Percentiles rank a stretch among this genome's conserved stretches.
Evolutionary conservation across 768 basidiomycete genomes (phyloP).

Genomic region (Lentinula guzmanii): DNA sequence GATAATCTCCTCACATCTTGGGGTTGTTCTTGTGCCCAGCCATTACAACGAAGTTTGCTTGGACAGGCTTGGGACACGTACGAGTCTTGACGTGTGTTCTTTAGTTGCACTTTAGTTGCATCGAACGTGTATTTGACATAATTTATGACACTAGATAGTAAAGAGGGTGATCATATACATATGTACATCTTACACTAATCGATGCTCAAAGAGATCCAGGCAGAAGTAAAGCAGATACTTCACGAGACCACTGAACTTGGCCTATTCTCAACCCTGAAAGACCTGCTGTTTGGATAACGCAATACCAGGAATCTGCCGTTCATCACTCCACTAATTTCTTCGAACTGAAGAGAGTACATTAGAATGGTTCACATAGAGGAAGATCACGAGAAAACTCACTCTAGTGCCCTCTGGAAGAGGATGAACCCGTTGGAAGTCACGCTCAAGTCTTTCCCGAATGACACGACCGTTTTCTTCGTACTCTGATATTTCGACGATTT

Average conservation of each 20-base stretch:
- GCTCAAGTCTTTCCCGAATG: constrained; percentile 60
- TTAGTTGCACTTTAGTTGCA: neutral
- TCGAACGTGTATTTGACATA: neutral
- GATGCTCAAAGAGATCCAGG: neutral
- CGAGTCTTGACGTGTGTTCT: too few relatives aligned
- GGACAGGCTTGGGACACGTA: too few relatives aligned
- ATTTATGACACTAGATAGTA: neutral
- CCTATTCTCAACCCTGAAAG: constrained; percentile 35
- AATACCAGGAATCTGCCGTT: constrained; percentile 54
- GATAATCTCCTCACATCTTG: too few relatives aligned
- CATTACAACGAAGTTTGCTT: too few relatives aligned
- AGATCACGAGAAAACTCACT: constrained; percentile 28
- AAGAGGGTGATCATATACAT: neutral
- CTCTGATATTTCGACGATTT: constrained; percentile 51
- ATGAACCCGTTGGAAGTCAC: constrained; percentile 58
- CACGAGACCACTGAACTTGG: constrained; percentile 27
- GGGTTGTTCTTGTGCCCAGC: too few relatives aligned
- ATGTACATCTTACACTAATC: neutral
- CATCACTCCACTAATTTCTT: constrained; percentile 67
- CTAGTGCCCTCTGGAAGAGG: constrained; percentile 71
- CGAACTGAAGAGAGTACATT: constrained; percentile 40
- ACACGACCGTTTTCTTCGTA: constrained; percentile 54
- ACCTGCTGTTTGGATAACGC: constrained; percentile 61
- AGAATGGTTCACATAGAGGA: neutral
- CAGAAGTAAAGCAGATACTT: neutral